phyloP scores from a whole-genome alignment of 306 rosid species.

The Vigna angularis region DNA sequence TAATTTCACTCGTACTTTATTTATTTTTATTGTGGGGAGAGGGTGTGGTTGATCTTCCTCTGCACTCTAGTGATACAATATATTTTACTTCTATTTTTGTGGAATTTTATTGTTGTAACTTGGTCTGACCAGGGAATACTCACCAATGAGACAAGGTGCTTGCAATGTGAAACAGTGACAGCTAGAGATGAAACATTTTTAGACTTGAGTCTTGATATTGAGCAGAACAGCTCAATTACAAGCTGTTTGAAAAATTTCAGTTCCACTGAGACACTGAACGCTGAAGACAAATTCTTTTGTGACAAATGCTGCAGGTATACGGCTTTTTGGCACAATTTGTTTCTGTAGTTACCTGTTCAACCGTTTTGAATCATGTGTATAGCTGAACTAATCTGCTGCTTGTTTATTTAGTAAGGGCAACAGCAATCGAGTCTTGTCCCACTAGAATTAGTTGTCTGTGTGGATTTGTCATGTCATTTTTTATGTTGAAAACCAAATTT shows the following conservation, averaged over 20 bases:
- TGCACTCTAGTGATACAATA: conserved; percentile 1
- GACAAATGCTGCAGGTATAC: conserved; percentile 99
- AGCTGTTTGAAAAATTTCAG: conserved; percentile 99
- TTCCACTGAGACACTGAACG: conserved; percentile 96
- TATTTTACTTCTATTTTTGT: conserved; percentile 8
- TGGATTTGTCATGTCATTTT: conserved; percentile 26
- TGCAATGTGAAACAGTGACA: conserved; percentile 97
- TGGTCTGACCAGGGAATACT: conserved; percentile 86
- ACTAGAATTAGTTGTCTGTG: background rate
- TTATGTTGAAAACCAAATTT: background rate
- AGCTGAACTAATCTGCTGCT: conserved; percentile 9
- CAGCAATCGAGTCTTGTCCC: background rate
- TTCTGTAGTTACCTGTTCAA: conserved; percentile 18
- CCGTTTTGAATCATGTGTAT: conserved; percentile 35
- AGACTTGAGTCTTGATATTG: conserved; percentile 98
- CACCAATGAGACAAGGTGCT: conserved; percentile 97
- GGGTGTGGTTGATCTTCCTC: conserved; percentile 5
- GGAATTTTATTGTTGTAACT: conserved; percentile 52
- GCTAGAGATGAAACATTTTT: conserved; percentile 98
- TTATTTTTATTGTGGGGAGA: background rate
- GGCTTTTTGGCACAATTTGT: conserved; percentile 2
- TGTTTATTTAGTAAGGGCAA: background rate
- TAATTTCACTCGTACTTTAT: conserved; percentile 1
- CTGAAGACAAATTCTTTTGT: conserved; percentile 97
- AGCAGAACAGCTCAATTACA: conserved; percentile 98